Base-by-base conservation (phyloP, 2,329 filamentous ascomycete genomes). In the Nemania sp. region DNA sequence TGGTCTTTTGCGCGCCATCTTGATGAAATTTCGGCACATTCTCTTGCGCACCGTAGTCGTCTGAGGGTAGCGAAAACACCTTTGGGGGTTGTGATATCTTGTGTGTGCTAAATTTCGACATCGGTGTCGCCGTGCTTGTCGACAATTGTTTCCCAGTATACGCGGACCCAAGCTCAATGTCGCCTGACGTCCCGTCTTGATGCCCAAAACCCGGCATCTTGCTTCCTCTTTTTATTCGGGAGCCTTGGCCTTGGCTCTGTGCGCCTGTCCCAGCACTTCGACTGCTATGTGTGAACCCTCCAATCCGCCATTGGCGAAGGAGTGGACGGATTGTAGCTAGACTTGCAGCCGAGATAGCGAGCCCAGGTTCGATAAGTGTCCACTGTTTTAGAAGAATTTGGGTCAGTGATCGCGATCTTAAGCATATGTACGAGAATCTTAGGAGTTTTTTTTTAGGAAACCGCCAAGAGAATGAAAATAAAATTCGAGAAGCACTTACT, bases 321-420 rank as follows among this genome's bases (percentile, higher is more conserved):
- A 88, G 80, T 3, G 86, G 86, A 2, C 86, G 83, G 35, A 88
- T 85, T 5, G 86, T 88, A 24, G 84, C 84, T 11, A 88, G 78
- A 67, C 84, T 86, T 1, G 86, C 83, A 13, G 86, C 86, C 27
- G 84, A 75, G 53, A 88, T 88, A 66, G 85, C 86, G 24, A 88
- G 82, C 5, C 85, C 86, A 1, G 86, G 85, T 72, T 88, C 86
- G 61, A 88, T 79, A n/a, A 88, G 77, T 10, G 85, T 87, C 86
- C 86, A 88, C n/a, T n/a, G n/a, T n/a, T n/a, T n/a, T n/a, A n/a
- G n/a, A n/a, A n/a, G n/a, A n/a, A n/a, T n/a, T n/a, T n/a, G n/a
- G n/a, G n/a, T n/a, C n/a, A n/a, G n/a, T n/a, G n/a, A n/a, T n/a
- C n/a, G n/a, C n/a, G n/a, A n/a, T n/a, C n/a, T n/a, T n/a, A n/a